These are phyloP conservation scores for Peronospora tabacina DNA, from an alignment of 352 stramenopile species.

Conservation along the genomic window DNA sequence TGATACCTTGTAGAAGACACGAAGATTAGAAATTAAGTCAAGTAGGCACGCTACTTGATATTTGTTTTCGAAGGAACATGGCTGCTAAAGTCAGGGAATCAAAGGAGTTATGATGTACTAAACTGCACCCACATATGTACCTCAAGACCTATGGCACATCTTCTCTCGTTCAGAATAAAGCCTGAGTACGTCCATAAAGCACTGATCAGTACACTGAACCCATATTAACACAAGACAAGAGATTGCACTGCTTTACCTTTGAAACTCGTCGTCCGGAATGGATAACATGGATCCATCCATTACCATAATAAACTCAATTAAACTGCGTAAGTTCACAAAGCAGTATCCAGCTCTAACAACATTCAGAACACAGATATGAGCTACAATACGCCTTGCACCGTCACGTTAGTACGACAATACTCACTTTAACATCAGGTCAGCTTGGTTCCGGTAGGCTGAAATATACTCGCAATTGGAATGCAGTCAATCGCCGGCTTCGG, in stretches of 20 bases:
- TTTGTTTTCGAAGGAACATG: not conserved
- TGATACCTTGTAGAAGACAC: no score
- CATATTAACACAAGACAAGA: not conserved
- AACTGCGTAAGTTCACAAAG: constrained; percentile 87
- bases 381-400: not conserved
- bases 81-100: no score
- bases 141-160: constrained; percentile 2
- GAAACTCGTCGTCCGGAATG: constrained; percentile 73
- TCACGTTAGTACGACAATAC: not conserved
- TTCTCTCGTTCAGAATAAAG: constrained; percentile 38
- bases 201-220: not conserved
- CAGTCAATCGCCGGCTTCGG: no score
- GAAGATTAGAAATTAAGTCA: no score
- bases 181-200: constrained; percentile 5
- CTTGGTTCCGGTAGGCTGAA: constrained; percentile 77
- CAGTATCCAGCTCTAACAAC: constrained; percentile 80
- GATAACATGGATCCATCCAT: constrained; percentile 79
- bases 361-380: constrained; percentile 5
- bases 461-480: constrained; percentile 90
- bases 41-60: no score
- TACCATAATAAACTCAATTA: constrained; percentile 86
- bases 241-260: constrained; percentile 31
- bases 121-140: not conserved
- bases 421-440: constrained; percentile 87
- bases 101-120: no score